Conservation (phyloP, 2,329 filamentous ascomycete genomes). For the Fusarium udum region DNA sequence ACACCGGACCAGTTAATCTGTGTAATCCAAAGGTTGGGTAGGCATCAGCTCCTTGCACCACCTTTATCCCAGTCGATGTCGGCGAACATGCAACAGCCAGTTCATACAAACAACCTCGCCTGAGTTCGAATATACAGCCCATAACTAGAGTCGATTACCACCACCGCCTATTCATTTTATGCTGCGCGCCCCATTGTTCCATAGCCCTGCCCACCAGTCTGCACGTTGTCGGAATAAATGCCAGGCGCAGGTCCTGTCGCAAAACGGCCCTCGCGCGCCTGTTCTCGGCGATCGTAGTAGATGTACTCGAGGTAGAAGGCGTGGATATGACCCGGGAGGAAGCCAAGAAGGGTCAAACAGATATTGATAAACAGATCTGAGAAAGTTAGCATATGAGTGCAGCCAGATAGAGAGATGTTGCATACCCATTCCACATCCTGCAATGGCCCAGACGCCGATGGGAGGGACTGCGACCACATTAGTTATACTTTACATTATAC, state of each 20-base stretch:
- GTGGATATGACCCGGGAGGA: constrained; percentile 80
- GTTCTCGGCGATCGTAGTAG: constrained; percentile 79
- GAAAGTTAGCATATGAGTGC: not conserved
- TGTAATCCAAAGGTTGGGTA: not conserved
- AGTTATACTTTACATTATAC: constrained; percentile 13
- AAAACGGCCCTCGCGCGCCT: constrained; percentile 66
- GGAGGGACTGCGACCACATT: constrained; percentile 66
- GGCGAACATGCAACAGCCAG: not conserved
- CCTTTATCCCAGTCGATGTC: not conserved
- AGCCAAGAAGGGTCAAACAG: constrained; percentile 73
- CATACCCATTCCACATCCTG: constrained; percentile 68
- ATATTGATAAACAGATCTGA: constrained; percentile 73
- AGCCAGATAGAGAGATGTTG: not conserved
- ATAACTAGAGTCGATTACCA: not conserved
- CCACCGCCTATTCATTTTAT: constrained; percentile 1
- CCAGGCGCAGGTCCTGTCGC: constrained; percentile 68
- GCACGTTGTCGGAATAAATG: constrained; percentile 77
- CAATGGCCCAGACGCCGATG: constrained; percentile 69
- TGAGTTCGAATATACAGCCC: not conserved
- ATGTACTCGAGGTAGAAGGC: constrained; percentile 86
- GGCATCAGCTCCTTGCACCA: not conserved
- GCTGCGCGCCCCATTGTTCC: constrained; percentile 57
- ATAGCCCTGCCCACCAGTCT: constrained; percentile 75
- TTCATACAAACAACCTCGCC: not conserved
- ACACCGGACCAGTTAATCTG: not conserved